Evolutionary conservation across 2,329 filamentous ascomycete species (phyloP).

Genomic region (Sphaerulina musiva): DNA sequence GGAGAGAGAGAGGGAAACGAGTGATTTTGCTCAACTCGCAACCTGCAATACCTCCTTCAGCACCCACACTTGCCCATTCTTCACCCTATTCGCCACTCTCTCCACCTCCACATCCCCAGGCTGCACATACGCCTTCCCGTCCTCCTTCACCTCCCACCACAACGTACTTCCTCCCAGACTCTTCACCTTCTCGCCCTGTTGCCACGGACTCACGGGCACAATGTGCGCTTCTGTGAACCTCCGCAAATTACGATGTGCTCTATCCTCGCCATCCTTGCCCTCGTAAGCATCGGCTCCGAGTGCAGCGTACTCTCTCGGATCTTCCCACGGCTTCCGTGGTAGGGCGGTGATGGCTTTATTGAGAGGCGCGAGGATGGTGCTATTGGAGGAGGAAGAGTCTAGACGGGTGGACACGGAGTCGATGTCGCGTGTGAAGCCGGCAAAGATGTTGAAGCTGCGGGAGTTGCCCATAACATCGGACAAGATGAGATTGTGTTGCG

Average conservation of each 20-base stretch:
- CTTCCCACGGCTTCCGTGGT: slow-evolving; percentile 80
- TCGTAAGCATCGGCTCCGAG: slow-evolving; percentile 68
- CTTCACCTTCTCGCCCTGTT: slow-evolving; percentile 57
- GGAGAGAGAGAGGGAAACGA: too few species aligned
- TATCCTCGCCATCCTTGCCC: slow-evolving; percentile 64
- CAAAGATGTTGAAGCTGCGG: slow-evolving; percentile 76
- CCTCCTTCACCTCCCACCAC: slow-evolving; percentile 71
- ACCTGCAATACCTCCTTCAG: slow-evolving; percentile 57
- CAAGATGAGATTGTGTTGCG: slow-evolving; percentile 53
- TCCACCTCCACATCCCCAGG: slow-evolving; percentile 74
- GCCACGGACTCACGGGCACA: slow-evolving; percentile 69
- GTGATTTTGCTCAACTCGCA: slow-evolving; percentile 12
- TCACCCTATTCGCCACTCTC: slow-evolving; percentile 65
- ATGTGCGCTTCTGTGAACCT: slow-evolving; percentile 84
- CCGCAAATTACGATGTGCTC: slow-evolving; percentile 68
- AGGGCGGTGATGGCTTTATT: slow-evolving; percentile 74
- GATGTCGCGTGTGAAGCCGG: slow-evolving; percentile 70
- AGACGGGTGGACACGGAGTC: slow-evolving; percentile 62
- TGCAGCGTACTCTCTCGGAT: slow-evolving; percentile 63
- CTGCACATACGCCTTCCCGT: slow-evolving; percentile 62
- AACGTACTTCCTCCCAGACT: slow-evolving; percentile 64
- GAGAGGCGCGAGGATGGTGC: slow-evolving; percentile 78
- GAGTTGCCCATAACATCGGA: slow-evolving; percentile 78
- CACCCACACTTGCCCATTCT: slow-evolving; percentile 87
- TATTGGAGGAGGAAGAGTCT: slow-evolving; percentile 59